A percentile compares a stretch with the other conserved stretches of the same genome.
Evolutionary conservation across 2,329 filamentous ascomycete genomes (phyloP).

Genomic region (Xylaria sp.): DNA sequence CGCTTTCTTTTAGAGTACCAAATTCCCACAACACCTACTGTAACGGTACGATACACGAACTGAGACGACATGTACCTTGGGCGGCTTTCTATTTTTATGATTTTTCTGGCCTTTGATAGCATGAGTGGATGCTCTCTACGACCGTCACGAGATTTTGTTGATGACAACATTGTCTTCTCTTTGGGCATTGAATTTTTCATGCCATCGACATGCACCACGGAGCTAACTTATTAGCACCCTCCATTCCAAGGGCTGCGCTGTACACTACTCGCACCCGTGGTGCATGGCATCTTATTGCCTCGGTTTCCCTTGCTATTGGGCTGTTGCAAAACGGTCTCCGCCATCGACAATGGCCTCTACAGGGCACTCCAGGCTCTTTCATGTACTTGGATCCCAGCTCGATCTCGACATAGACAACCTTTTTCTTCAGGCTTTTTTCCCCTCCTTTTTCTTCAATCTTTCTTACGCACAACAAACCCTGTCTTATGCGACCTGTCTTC

Average conservation of each 20-base stretch:
- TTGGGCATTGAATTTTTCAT: conserved; percentile 38
- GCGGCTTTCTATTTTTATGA: conserved; percentile 42
- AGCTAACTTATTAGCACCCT: conserved; percentile 42
- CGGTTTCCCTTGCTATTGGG: conserved; percentile 34
- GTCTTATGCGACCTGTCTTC: conserved; percentile 10
- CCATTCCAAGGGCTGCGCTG: conserved; percentile 45
- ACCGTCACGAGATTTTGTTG: conserved; percentile 46
- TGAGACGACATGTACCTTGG: conserved; percentile 44
- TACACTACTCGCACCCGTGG: conserved; percentile 49
- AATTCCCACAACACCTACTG: conserved; percentile 38
- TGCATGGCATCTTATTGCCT: conserved; percentile 38
- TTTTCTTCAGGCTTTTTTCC: conserved; percentile 35
- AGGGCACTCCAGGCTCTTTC: conserved; percentile 40
- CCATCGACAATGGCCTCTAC: conserved; percentile 26
- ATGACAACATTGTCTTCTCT: conserved; percentile 40
- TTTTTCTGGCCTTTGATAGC: conserved; percentile 45
- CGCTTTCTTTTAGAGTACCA: conserved; percentile 47
- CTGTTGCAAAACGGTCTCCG: conserved; percentile 34
- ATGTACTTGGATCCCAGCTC: conserved; percentile 46
- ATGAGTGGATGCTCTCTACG: conserved; percentile 50
- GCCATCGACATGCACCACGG: conserved; percentile 37
- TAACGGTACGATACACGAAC: conserved; percentile 50
- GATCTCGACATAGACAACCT: conserved; percentile 46
- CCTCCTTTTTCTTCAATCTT: conserved; percentile 36
- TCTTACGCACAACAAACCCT: conserved; percentile 23